Evolutionary conservation across 106 monocot species (phyloP), one percentile per base, ranked within the genome.

Genomic region (Alisma plantagoaquatica): DNA sequence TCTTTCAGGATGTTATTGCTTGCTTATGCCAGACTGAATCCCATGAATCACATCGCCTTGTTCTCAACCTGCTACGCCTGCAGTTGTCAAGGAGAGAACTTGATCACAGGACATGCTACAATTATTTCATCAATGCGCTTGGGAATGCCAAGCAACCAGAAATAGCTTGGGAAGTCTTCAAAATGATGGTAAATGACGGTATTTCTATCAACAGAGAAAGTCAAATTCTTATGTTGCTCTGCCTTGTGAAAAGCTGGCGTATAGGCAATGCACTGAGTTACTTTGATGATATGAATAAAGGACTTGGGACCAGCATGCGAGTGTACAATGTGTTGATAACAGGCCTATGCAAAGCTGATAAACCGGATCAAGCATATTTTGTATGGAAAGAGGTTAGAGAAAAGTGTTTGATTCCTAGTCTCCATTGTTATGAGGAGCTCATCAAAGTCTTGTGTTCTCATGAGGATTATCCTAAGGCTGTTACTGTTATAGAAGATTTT

Each of bases 371-470:
- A 55, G 83, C 84, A 3, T 29, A 84, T n/a, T 72, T 60, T 41
- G 72, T 73, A 43, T 94, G 87, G 94, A 64, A 45, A 57, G 84
- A 94, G 51, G 70, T 70, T 43, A 75, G 84, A 65, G 61, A 62
- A 6, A 88, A 78, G 44, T 64, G 70, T 5, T 22, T 88, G 50
- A 55, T 94, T 43, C 88, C 88, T 2, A 84, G 65, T 32, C 80
- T 88, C 24, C 43, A 78, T 2, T 77, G 88, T 61, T 94, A 94
- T 17, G 88, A 94, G 64, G 88, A 84, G 33, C 84, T 94, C 43
- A 63, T 88, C 21, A 71, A 62, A 51, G 41, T 53, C 17, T 72
- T 94, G 49, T 75, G 75, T 38, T 67, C 56, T 46, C 33, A 46
- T 16, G 55, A 62, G 19, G 55, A 75, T 51, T 94, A 88, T 59